A percentile compares a stretch with the other conserved stretches of the same genome.
These are phyloP conservation scores for Calonectria henricotiae DNA, from an alignment of 2,329 filamentous ascomycete genomes.

Conservation along the genomic window DNA sequence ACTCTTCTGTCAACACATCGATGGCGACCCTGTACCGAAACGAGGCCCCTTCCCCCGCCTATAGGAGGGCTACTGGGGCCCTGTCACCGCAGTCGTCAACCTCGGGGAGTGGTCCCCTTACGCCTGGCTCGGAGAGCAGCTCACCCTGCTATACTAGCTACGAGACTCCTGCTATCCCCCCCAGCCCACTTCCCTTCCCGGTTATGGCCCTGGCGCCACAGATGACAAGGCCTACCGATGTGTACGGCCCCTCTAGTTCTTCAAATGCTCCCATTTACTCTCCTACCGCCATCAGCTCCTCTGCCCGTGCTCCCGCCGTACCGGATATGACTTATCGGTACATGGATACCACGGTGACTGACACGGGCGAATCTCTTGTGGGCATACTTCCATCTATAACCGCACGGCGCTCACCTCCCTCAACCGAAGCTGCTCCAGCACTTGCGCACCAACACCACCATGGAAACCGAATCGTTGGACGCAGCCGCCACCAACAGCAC, in stretches of 20 bases:
- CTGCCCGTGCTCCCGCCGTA: constrained; percentile 29
- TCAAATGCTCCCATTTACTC: constrained; percentile 41
- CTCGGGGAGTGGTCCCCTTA: constrained; percentile 46
- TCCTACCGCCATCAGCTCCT: constrained; percentile 16
- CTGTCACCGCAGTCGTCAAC: constrained; percentile 41
- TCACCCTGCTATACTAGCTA: constrained; percentile 49
- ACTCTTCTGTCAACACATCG: constrained; percentile 35
- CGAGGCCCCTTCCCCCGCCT: constrained; percentile 50
- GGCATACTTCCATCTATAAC: neutral
- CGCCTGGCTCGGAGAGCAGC: constrained; percentile 44
- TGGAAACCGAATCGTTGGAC: constrained; percentile 8
- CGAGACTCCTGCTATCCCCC: constrained; percentile 43
- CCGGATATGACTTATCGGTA: constrained; percentile 55
- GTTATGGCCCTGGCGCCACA: constrained; percentile 42
- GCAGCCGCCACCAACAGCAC: constrained; percentile 33
- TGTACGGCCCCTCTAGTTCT: constrained; percentile 44
- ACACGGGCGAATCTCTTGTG: constrained; percentile 36
- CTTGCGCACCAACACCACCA: constrained; percentile 31
- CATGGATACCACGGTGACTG: constrained; percentile 51
- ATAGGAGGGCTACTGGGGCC: constrained; percentile 37
- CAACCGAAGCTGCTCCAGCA: constrained; percentile 31
- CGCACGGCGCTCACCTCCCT: constrained; percentile 23
- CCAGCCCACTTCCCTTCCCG: constrained; percentile 41
- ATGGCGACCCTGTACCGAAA: constrained; percentile 49
- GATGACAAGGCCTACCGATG: constrained; percentile 41